Conservation (phyloP, 1,284 basidiomycete species). For the Rhodotorula sp. region DNA sequence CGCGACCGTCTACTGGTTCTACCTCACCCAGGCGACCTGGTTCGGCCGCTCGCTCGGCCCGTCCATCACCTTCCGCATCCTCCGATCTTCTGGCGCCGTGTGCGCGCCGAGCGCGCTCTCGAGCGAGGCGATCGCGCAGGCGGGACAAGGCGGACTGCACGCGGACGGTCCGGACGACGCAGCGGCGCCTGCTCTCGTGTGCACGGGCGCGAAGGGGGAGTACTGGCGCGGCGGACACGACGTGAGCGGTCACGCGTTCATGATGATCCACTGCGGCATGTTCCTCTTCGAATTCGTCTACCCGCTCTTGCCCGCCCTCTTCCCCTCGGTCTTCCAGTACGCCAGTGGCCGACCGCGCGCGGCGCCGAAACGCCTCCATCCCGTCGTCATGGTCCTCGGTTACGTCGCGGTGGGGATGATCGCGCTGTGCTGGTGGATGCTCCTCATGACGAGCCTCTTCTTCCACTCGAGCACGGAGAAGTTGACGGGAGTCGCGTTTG, state of each 20-base stretch:
- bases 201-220: conserved; percentile 32
- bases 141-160: background rate
- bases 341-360: conserved; percentile 12
- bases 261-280: conserved; percentile 77
- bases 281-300: conserved; percentile 51
- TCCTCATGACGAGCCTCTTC: conserved; percentile 77
- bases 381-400: conserved; percentile 55
- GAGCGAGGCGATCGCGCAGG: conserved; percentile 4
- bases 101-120: conserved; percentile 57
- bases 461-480: conserved; percentile 90
- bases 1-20: conserved; percentile 67
- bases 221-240: conserved; percentile 74
- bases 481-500: conserved; percentile 63
- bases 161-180: background rate
- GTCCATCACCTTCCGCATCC: conserved; percentile 70
- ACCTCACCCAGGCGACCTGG: conserved; percentile 58
- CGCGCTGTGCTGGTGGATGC: conserved; percentile 69
- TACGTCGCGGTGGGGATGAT: conserved; percentile 57
- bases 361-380: background rate
- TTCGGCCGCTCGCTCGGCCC: conserved; percentile 66
- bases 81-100: conserved; percentile 72
- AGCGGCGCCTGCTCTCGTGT: background rate
- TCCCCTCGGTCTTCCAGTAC: conserved; percentile 22
- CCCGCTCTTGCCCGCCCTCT: conserved; percentile 44
- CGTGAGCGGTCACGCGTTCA: conserved; percentile 89